Conservation (phyloP, 352 stramenopile genomes). For the Phytophthora quininea region DNA sequence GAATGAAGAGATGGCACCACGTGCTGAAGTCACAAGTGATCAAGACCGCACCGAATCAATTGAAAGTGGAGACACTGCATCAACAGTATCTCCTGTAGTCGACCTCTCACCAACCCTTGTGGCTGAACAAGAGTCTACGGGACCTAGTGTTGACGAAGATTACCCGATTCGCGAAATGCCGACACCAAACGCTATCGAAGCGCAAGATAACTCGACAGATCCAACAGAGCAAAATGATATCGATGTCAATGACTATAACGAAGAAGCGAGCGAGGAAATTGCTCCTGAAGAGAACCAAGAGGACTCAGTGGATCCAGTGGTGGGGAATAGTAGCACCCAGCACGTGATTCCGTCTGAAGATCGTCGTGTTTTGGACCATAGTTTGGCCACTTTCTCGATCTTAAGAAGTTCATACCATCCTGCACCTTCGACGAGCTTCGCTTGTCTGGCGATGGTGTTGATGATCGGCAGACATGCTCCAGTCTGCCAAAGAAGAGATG, state of each 20-base stretch:
- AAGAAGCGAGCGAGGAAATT: not conserved
- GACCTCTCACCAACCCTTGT: no score
- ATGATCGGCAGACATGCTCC: slow-evolving; percentile 28
- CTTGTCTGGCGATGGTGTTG: slow-evolving; percentile 48
- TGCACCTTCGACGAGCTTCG: slow-evolving; percentile 34
- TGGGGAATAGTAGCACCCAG: not conserved
- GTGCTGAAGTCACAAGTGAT: no score
- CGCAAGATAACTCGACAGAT: not conserved
- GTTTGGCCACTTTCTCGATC: not conserved
- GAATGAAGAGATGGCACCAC: not conserved
- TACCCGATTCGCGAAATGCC: no score
- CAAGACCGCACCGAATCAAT: not conserved
- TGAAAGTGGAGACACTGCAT: not conserved
- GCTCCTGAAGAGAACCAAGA: not conserved
- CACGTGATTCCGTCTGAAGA: not conserved
- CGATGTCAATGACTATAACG: not conserved
- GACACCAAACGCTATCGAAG: not conserved
- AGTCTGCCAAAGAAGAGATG: slow-evolving; percentile 19
- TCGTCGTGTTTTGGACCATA: not conserved
- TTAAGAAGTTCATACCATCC: not conserved
- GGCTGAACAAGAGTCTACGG: no score
- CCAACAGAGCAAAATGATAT: not conserved
- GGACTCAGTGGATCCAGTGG: not conserved
- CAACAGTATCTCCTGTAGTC: no score
- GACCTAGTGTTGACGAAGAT: no score